Evolutionary conservation across 345 rosid genomes (phyloP).

Genomic region (Melastoma malabathricum): DNA sequence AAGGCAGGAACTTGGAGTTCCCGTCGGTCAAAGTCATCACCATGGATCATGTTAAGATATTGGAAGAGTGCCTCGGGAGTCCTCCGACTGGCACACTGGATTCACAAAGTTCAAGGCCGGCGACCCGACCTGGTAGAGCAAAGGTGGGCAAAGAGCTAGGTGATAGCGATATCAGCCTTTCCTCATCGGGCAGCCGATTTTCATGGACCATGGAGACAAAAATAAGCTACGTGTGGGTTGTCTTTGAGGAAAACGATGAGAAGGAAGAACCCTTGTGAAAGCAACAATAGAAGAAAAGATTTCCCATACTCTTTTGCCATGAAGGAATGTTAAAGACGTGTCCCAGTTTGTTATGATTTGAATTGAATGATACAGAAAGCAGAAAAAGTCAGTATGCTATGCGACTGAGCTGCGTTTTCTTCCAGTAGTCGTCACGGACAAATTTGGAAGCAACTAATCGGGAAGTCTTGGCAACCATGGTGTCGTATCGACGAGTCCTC

Average conservation of each 20-base stretch:
- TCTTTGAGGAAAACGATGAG: conserved; percentile 35
- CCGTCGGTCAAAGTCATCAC: conserved; percentile 49
- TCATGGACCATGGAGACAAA: conserved; percentile 54
- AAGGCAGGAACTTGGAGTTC: conserved; percentile 47
- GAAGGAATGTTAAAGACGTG: too few relatives aligned
- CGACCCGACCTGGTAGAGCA: background rate
- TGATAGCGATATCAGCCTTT: background rate
- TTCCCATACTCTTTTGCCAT: too few relatives aligned
- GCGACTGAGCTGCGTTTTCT: too few relatives aligned
- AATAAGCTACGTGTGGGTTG: conserved; percentile 74
- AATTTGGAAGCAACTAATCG: too few relatives aligned
- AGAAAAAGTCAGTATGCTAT: too few relatives aligned
- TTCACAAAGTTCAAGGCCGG: conserved; percentile 10
- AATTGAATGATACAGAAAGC: too few relatives aligned
- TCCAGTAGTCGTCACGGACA: too few relatives aligned
- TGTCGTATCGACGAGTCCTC: too few relatives aligned
- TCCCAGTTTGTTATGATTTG: too few relatives aligned
- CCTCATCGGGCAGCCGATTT: conserved; percentile 11
- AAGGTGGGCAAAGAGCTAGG: conserved; percentile 7
- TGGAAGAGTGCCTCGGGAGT: conserved; percentile 34
- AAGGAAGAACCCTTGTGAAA: background rate
- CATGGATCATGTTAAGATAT: conserved; percentile 44
- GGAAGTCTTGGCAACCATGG: too few relatives aligned
- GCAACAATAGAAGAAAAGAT: too few relatives aligned
- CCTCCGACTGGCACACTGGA: conserved; percentile 5